Evolutionary conservation across 768 basidiomycete genomes (phyloP).

Genomic region (Russula earlei): DNA sequence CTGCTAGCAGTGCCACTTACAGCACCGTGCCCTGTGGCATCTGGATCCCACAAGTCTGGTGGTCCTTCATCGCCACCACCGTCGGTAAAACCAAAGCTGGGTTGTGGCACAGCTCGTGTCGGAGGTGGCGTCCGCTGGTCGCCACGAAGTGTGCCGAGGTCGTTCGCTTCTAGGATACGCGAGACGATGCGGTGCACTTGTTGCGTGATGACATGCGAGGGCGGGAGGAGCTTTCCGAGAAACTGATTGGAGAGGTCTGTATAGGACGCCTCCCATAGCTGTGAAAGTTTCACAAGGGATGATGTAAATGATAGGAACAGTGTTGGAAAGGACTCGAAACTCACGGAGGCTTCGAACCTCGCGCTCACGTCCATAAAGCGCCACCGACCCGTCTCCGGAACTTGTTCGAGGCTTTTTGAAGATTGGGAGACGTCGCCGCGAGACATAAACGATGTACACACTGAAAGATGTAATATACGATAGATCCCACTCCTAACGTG

Average conservation of each 20-base stretch:
- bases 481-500: constrained; percentile 10
- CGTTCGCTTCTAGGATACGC: constrained; percentile 58
- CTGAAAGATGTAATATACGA: constrained; percentile 27
- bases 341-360: constrained; percentile 45
- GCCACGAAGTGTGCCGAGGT: constrained; percentile 53
- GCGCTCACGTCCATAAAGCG: constrained; percentile 76
- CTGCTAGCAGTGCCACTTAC: neutral
- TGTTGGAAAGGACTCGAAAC: constrained; percentile 16
- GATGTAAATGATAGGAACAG: no score
- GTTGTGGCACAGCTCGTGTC: constrained; percentile 18
- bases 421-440: neutral
- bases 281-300: neutral
- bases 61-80: neutral
- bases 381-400: constrained; percentile 80
- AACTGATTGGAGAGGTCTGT: constrained; percentile 45
- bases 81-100: constrained; percentile 18
- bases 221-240: constrained; percentile 47
- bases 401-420: constrained; percentile 59
- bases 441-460: constrained; percentile 22
- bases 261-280: constrained; percentile 38
- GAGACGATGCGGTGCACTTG: constrained; percentile 64
- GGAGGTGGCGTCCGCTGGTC: constrained; percentile 20
- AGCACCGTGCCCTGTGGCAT: constrained; percentile 7
- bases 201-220: constrained; percentile 51
- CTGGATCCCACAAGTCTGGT: constrained; percentile 22